Conservation (phyloP, 2,329 filamentous ascomycete species). For the Geosmithia flava region DNA sequence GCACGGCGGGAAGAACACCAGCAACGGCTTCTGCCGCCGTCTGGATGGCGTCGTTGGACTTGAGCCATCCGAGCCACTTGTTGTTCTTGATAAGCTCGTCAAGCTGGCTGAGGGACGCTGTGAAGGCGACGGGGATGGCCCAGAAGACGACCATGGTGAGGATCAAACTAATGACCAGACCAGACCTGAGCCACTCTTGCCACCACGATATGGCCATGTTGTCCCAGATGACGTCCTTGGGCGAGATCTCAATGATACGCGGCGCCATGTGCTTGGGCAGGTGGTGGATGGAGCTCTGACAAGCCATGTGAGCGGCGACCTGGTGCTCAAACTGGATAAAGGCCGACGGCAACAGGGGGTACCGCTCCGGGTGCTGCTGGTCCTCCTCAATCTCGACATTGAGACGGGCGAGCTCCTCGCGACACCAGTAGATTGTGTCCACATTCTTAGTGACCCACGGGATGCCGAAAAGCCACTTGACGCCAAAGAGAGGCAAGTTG, state of each 20-base stretch:
- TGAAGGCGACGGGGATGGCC: constrained; percentile 84
- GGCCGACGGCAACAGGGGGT: constrained; percentile 86
- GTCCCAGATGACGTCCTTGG: constrained; percentile 87
- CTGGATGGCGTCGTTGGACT: constrained; percentile 42
- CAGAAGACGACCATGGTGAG: constrained; percentile 72
- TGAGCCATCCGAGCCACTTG: constrained; percentile 59
- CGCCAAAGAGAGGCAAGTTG: constrained; percentile 50
- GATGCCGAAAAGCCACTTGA: constrained; percentile 65
- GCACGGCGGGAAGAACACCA: constrained; percentile 71
- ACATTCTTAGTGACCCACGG: constrained; percentile 79
- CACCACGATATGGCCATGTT: constrained; percentile 97
- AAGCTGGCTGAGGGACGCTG: constrained; percentile 70
- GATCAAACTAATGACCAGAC: constrained; percentile 52
- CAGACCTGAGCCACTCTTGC: constrained; percentile 68
- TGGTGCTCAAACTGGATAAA: constrained; percentile 99
- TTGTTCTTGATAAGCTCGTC: constrained; percentile 53
- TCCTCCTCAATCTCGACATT: constrained; percentile 90
- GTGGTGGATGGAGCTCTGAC: constrained; percentile 83
- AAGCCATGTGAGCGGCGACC: constrained; percentile 95
- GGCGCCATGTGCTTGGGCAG: constrained; percentile 89
- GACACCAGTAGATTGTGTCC: constrained; percentile 87
- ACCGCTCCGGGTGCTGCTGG: constrained; percentile 73
- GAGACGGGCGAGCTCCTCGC: constrained; percentile 71
- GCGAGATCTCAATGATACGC: constrained; percentile 83
- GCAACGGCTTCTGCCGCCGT: constrained; percentile 55